These are phyloP conservation scores for Lophiostoma macrostomum DNA, from an alignment of 495 filamentous ascomycete genomes.

Conservation along the genomic window DNA sequence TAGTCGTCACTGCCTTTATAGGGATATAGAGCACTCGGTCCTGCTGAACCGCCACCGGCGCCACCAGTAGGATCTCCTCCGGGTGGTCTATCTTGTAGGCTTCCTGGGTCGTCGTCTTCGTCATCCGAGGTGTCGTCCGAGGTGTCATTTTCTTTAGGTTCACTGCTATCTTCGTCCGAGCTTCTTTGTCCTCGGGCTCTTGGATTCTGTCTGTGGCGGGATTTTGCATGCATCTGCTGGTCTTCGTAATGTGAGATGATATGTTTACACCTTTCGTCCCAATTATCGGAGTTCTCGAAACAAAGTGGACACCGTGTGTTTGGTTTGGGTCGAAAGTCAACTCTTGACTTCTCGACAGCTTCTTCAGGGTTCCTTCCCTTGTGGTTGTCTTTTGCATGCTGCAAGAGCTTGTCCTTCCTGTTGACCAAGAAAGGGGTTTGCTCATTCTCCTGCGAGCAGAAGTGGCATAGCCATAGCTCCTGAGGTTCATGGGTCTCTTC, in stretches of 20 bases:
- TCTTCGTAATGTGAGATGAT: conserved; percentile 28
- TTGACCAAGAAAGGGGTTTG: conserved; percentile 27
- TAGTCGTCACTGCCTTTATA: not conserved
- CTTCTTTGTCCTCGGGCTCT: no score
- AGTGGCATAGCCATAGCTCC: conserved; percentile 28
- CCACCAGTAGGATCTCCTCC: conserved; percentile 2
- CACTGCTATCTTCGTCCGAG: conserved; percentile 12
- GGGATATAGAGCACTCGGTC: not conserved
- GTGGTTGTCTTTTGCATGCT: conserved; percentile 25
- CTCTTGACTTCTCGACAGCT: conserved; percentile 19
- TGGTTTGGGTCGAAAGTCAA: conserved; percentile 15
- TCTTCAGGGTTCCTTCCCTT: conserved; percentile 7
- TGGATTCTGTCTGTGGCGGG: no score
- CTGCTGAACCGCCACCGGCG: conserved; percentile 12
- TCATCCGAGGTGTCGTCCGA: conserved; percentile 20
- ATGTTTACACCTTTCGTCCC: conserved; percentile 27
- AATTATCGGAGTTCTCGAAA: not conserved
- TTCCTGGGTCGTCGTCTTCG: not conserved
- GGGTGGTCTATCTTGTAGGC: not conserved
- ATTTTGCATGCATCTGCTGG: no score
- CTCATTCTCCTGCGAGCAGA: conserved; percentile 10
- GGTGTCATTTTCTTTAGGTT: conserved; percentile 5
- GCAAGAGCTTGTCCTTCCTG: conserved; percentile 27
- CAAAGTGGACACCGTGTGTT: conserved; percentile 24
- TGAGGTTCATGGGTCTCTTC: conserved; percentile 34